Conservation (phyloP, 768 basidiomycete genomes). For the Amanita jacksonii region DNA sequence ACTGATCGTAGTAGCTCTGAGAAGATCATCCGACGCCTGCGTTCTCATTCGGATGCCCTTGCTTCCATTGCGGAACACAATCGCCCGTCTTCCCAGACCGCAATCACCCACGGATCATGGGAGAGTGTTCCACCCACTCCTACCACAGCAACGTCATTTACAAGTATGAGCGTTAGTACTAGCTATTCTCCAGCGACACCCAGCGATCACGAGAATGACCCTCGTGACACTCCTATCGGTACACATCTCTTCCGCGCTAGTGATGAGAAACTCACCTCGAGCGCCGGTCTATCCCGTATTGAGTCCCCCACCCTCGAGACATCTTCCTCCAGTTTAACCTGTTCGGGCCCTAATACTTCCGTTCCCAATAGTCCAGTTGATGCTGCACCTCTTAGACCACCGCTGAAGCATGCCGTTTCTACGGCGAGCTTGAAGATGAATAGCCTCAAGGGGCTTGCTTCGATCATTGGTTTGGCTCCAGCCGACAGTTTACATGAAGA, state of each 20-base stretch:
- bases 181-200: conserved; percentile 5
- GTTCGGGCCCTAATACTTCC: background rate
- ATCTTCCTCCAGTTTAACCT: conserved; percentile 1
- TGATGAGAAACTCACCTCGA: background rate
- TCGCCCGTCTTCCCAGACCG: background rate
- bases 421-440: background rate
- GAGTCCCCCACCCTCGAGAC: background rate
- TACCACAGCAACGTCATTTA: background rate
- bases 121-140: conserved; percentile 7
- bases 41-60: background rate
- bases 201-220: background rate
- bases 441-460: conserved; percentile 2
- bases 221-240: background rate
- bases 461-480: background rate
- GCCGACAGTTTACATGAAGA: background rate
- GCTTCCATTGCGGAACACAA: background rate
- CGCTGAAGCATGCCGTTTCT: conserved; percentile 1
- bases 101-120: conserved; percentile 3
- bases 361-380: conserved; percentile 4
- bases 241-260: background rate
- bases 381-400: background rate
- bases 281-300: background rate
- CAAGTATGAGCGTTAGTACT: conserved; percentile 4
- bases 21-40: background rate
- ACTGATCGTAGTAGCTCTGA: background rate